phyloP scores from a whole-genome alignment of 2,329 filamentous ascomycete species.

The Hypoxylon sp. region DNA sequence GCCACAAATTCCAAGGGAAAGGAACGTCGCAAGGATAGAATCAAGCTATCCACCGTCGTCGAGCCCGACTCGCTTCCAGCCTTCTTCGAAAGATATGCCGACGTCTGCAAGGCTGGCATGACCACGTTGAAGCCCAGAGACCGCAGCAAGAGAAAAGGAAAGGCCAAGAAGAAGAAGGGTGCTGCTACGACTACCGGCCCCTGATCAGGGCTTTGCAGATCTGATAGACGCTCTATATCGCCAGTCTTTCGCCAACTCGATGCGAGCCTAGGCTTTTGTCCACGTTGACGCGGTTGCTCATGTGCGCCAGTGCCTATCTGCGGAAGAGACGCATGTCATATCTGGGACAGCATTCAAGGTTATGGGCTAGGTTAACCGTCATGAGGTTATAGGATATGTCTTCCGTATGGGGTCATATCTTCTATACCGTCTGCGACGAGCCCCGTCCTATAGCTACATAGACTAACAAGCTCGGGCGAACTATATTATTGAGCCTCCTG shows the following conservation, averaged over 20 bases:
- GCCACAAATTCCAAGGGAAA: slow-evolving; percentile 81
- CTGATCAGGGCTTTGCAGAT: slow-evolving; percentile 24
- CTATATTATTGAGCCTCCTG: not conserved
- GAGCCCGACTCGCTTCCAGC: slow-evolving; percentile 75
- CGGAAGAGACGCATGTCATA: not conserved
- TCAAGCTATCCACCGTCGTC: slow-evolving; percentile 86
- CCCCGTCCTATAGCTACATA: not conserved
- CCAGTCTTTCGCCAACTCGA: not conserved
- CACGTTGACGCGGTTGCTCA: not conserved
- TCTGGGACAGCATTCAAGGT: not conserved
- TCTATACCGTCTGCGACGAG: not conserved
- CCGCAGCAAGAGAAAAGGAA: slow-evolving; percentile 83
- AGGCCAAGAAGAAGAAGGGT: slow-evolving; percentile 75
- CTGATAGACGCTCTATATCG: not conserved
- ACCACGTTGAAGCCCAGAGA: slow-evolving; percentile 89
- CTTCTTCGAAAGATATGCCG: slow-evolving; percentile 87
- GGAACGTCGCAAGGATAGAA: slow-evolving; percentile 62
- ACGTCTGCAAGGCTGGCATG: slow-evolving; percentile 91
- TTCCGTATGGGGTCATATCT: no score
- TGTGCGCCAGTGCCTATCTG: not conserved
- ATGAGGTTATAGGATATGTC: not conserved
- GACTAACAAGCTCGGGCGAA: not conserved
- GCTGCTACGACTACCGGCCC: slow-evolving; percentile 42
- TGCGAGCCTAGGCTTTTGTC: not conserved
- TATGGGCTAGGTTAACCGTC: not conserved